A percentile compares a stretch with the other conserved stretches of the same genome.
These are phyloP conservation scores for Podaxis sp. DNA, from an alignment of 768 basidiomycete genomes.

Conservation along the genomic window DNA sequence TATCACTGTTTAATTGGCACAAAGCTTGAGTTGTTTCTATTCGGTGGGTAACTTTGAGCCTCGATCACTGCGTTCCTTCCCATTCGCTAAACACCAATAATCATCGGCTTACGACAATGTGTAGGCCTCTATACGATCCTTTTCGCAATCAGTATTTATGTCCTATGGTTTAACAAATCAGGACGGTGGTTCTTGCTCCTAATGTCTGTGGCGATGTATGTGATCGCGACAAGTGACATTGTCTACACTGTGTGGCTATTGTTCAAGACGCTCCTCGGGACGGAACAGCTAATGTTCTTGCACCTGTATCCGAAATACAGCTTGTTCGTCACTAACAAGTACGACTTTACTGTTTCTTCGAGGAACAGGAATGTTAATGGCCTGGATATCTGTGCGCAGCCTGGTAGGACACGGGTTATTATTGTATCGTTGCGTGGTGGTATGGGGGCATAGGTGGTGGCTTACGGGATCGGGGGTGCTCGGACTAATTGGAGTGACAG, in stretches of 20 bases:
- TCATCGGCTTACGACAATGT: not conserved
- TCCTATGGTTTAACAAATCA: slow-evolving; percentile 20
- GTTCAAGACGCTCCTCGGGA: slow-evolving; percentile 20
- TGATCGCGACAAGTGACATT: slow-evolving; percentile 29
- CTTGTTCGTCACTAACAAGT: slow-evolving; percentile 37
- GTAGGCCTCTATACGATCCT: slow-evolving; percentile 33
- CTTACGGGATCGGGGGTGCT: slow-evolving; percentile 23
- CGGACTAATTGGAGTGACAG: slow-evolving; percentile 28
- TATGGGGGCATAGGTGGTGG: slow-evolving; percentile 28
- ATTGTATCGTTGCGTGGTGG: slow-evolving; percentile 34
- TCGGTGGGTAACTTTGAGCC: slow-evolving; percentile 14
- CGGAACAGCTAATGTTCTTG: slow-evolving; percentile 13
- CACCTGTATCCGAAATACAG: slow-evolving; percentile 28
- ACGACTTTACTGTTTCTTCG: slow-evolving; percentile 9
- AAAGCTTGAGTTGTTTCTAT: slow-evolving; percentile 25
- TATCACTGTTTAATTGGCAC: not conserved
- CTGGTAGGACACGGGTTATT: slow-evolving; percentile 29
- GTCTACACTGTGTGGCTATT: slow-evolving; percentile 28
- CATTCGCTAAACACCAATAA: not conserved
- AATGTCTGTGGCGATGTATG: slow-evolving; percentile 31
- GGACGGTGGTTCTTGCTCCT: slow-evolving; percentile 26
- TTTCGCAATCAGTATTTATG: slow-evolving; percentile 29
- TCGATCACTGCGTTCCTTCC: not conserved
- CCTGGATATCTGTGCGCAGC: slow-evolving; percentile 12
- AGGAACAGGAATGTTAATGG: not conserved